Conservation (phyloP, 1,284 basidiomycete species). For the Microbotryum saponariae region DNA sequence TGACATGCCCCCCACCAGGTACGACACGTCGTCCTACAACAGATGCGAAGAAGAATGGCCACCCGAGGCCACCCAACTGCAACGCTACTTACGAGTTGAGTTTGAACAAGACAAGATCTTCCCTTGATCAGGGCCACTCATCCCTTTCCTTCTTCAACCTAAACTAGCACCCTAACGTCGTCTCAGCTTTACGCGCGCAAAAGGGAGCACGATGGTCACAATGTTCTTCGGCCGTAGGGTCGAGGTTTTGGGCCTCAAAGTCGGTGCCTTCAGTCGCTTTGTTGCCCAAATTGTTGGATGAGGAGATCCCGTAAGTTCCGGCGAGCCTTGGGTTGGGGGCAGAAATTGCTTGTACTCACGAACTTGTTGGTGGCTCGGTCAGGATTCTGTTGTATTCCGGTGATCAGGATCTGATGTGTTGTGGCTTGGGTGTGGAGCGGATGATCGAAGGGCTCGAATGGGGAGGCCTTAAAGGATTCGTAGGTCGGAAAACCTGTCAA, state of each 20-base stretch:
- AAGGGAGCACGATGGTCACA: conserved; percentile 66
- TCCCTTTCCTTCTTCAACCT: background rate
- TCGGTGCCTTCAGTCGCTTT: conserved; percentile 69
- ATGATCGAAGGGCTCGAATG: conserved; percentile 76
- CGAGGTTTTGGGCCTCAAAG: conserved; percentile 53
- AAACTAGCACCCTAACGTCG: conserved; percentile 64
- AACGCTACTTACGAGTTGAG: conserved; percentile 69
- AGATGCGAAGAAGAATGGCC: conserved; percentile 98
- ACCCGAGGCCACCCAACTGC: conserved; percentile 67
- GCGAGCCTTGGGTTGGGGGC: background rate
- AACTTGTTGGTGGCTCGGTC: no score
- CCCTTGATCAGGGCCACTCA: background rate
- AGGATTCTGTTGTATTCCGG: conserved; percentile 24
- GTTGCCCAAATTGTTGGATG: conserved; percentile 63
- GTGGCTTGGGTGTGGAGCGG: conserved; percentile 79
- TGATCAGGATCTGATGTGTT: conserved; percentile 52
- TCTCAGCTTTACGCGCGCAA: conserved; percentile 71
- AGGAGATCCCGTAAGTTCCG: conserved; percentile 52
- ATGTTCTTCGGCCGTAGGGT: conserved; percentile 66
- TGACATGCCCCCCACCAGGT: conserved; percentile 39
- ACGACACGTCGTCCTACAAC: conserved; percentile 76
- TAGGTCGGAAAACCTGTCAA: conserved; percentile 3
- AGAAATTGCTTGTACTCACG: no score
- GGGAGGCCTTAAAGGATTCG: conserved; percentile 73
- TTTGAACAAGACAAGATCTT: no score